Evolutionary conservation across 2,329 filamentous ascomycete species (phyloP).

Genomic region (Claviceps pusilla): DNA sequence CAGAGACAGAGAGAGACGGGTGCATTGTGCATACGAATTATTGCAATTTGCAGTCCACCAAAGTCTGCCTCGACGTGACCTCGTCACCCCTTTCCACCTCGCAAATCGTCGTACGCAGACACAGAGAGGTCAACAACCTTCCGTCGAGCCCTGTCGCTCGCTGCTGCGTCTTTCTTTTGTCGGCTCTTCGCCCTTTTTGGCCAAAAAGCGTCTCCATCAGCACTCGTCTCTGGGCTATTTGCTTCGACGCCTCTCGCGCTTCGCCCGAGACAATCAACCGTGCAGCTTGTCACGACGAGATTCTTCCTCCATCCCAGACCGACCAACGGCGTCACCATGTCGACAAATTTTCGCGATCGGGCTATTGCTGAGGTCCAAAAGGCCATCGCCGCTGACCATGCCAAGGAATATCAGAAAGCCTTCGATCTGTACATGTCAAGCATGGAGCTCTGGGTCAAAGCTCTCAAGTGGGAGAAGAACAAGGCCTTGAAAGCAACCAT

Average conservation of each 20-base stretch:
- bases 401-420: slow-evolving; percentile 90
- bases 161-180: not conserved
- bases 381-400: slow-evolving; percentile 90
- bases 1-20: not conserved
- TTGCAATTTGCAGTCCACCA: not conserved
- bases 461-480: slow-evolving; percentile 99
- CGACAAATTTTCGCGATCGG: slow-evolving; percentile 89
- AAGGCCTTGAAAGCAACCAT: slow-evolving; percentile 95
- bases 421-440: slow-evolving; percentile 93
- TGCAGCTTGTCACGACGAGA: not conserved
- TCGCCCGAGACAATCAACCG: not conserved
- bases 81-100: not conserved
- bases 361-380: slow-evolving; percentile 96
- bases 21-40: not conserved
- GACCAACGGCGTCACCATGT: slow-evolving; percentile 45
- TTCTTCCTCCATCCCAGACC: not conserved
- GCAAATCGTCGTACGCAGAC: not conserved
- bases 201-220: not conserved
- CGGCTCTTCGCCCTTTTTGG: not conserved
- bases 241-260: not conserved
- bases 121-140: not conserved
- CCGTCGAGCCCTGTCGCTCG: not conserved
- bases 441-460: slow-evolving; percentile 96
- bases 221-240: not conserved
- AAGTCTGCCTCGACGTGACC: not conserved